A percentile compares a stretch with the other conserved stretches of the same genome.
phyloP scores from a whole-genome alignment of 768 basidiomycete genomes.

The Russula dissimulans region DNA sequence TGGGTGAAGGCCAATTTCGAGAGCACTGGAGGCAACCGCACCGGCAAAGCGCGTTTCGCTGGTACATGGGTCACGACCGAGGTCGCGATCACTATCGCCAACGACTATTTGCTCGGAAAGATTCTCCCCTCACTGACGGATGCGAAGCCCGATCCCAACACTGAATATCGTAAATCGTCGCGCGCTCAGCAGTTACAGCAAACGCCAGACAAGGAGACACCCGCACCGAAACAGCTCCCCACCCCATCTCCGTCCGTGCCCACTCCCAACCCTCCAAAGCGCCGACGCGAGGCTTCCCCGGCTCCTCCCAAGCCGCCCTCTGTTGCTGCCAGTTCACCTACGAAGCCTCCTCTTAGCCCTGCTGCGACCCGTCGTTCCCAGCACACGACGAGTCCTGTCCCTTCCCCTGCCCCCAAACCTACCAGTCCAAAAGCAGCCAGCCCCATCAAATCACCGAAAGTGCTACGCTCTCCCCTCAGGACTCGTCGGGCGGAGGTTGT shows the following conservation, averaged over 20 bases:
- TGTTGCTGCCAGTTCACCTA: slow-evolving; percentile 19
- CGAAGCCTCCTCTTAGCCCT: slow-evolving; percentile 12
- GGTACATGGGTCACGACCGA: slow-evolving; percentile 76
- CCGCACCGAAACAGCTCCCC: slow-evolving; percentile 23
- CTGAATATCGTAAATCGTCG: slow-evolving; percentile 67
- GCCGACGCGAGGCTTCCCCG: slow-evolving; percentile 56
- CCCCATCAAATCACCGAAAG: slow-evolving; percentile 29
- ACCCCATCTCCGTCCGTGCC: slow-evolving; percentile 30
- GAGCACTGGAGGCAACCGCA: slow-evolving; percentile 58
- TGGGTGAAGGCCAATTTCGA: slow-evolving; percentile 82
- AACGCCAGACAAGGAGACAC: slow-evolving; percentile 18
- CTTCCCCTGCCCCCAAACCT: slow-evolving; percentile 31
- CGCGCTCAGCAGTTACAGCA: slow-evolving; percentile 30
- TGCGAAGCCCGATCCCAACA: slow-evolving; percentile 69
- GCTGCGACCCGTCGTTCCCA: slow-evolving; percentile 34
- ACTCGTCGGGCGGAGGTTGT: slow-evolving; percentile 31
- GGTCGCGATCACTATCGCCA: slow-evolving; percentile 59
- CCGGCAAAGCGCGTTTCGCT: slow-evolving; percentile 63
- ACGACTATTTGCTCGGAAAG: slow-evolving; percentile 50
- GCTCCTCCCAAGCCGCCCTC: slow-evolving; percentile 40
- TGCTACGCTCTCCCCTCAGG: slow-evolving; percentile 28
- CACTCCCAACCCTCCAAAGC: slow-evolving; percentile 27
- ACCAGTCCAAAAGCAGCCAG: slow-evolving; percentile 25
- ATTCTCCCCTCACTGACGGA: slow-evolving; percentile 59
- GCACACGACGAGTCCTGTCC: slow-evolving; percentile 34